These are phyloP conservation scores for Gaeumannomyces sp. DNA, from an alignment of 2,329 filamentous ascomycete species.

Conservation along the genomic window DNA sequence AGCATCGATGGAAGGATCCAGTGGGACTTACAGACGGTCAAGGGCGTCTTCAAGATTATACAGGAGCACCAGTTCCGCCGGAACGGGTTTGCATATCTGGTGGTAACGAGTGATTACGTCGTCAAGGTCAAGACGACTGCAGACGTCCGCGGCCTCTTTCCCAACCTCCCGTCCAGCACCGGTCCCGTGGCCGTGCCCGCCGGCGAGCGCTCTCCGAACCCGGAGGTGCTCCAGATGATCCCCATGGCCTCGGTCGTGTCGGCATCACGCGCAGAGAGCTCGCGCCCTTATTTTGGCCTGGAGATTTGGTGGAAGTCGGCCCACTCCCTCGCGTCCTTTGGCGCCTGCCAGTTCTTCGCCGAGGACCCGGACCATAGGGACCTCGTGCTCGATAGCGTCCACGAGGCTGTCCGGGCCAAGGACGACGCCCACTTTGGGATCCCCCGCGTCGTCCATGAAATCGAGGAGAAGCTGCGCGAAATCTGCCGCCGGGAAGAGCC, in stretches of 20 bases:
- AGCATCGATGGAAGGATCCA: conserved; percentile 28
- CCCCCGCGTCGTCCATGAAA: conserved; percentile 37
- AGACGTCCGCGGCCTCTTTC: conserved; percentile 42
- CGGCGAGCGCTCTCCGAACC: conserved; percentile 18
- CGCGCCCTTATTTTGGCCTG: conserved; percentile 42
- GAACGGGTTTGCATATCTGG: conserved; percentile 40
- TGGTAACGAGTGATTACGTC: conserved; percentile 44
- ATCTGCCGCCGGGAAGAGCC: conserved; percentile 41
- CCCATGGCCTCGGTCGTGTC: conserved; percentile 46
- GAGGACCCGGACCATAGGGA: conserved; percentile 41
- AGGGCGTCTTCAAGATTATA: conserved; percentile 39
- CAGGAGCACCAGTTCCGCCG: conserved; percentile 36
- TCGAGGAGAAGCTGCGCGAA: conserved; percentile 39
- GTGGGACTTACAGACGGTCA: conserved; percentile 20
- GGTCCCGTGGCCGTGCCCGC: conserved; percentile 22
- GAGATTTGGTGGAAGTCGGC: conserved; percentile 51
- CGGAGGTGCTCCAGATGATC: conserved; percentile 35
- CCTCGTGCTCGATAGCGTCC: conserved; percentile 40
- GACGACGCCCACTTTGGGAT: conserved; percentile 26
- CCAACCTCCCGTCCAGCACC: conserved; percentile 28
- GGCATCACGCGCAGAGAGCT: conserved; percentile 44
- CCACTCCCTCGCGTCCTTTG: conserved; percentile 37
- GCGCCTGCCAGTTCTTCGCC: conserved; percentile 44
- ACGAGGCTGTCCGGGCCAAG: conserved; percentile 30
- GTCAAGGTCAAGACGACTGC: conserved; percentile 43